phyloP scores from a whole-genome alignment of 2,329 filamentous ascomycete genomes.

The Hymenoscyphus occultus region DNA sequence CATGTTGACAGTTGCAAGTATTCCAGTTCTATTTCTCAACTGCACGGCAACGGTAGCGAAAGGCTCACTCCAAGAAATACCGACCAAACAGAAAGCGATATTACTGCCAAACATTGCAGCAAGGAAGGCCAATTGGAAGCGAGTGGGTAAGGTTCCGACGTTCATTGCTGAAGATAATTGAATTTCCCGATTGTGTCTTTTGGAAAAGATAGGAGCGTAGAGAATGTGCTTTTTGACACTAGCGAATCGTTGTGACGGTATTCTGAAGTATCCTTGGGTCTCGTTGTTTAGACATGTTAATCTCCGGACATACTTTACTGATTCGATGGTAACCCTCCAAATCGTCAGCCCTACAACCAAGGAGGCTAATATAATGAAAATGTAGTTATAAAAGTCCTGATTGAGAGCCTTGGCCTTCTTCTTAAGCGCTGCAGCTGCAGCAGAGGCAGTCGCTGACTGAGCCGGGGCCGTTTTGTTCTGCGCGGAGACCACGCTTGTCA shows the following conservation, averaged over 20 bases:
- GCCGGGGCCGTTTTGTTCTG: constrained; percentile 12
- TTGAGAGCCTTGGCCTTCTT: constrained; percentile 40
- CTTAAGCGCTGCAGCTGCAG: constrained; percentile 3
- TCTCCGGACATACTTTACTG: constrained; percentile 67
- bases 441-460: constrained; percentile 19
- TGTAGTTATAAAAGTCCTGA: constrained; percentile 56
- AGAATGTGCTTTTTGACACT: constrained; percentile 65
- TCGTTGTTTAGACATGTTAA: constrained; percentile 76
- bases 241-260: constrained; percentile 51
- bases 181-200: constrained; percentile 74
- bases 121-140: constrained; percentile 71
- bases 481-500: constrained; percentile 24
- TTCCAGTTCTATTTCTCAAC: constrained; percentile 66
- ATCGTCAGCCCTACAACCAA: constrained; percentile 61
- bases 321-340: constrained; percentile 61
- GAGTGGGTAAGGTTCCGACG: constrained; percentile 75
- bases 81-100: constrained; percentile 69
- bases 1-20: constrained; percentile 74
- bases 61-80: constrained; percentile 56
- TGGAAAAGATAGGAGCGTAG: constrained; percentile 68
- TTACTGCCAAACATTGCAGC: constrained; percentile 68
- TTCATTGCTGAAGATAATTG: constrained; percentile 65
- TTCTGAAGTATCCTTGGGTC: constrained; percentile 74
- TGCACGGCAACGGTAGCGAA: constrained; percentile 46
- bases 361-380: constrained; percentile 61